A percentile compares a stretch with the other conserved stretches of the same genome.
Evolutionary conservation across 2,329 filamentous ascomycete species (phyloP).

Genomic region (Fusarium sp.): DNA sequence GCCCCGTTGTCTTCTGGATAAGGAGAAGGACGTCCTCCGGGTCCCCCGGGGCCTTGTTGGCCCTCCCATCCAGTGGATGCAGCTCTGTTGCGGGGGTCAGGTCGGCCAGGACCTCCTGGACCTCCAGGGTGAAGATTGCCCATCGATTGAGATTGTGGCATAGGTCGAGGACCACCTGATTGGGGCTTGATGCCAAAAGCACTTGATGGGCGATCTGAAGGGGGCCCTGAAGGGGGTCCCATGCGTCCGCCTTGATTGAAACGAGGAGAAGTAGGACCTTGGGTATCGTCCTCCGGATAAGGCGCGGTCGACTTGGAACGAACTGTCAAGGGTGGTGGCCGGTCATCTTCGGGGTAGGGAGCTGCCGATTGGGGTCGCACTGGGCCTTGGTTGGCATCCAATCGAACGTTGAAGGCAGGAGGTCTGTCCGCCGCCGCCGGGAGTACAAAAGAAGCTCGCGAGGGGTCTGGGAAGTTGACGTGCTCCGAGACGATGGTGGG

Average conservation of each 20-base stretch:
- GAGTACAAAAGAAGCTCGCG: constrained; percentile 53
- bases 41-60: constrained; percentile 38
- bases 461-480: constrained; percentile 61
- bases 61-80: constrained; percentile 59
- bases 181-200: constrained; percentile 67
- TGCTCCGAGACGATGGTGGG: constrained; percentile 55
- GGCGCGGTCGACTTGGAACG: constrained; percentile 67
- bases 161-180: constrained; percentile 48
- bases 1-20: constrained; percentile 42
- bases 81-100: constrained; percentile 57
- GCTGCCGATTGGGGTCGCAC: constrained; percentile 66
- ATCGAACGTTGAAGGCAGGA: constrained; percentile 64
- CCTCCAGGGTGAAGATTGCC: constrained; percentile 59
- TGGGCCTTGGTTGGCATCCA: constrained; percentile 52
- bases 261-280: constrained; percentile 51
- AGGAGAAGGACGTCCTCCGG: constrained; percentile 41
- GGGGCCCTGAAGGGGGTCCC: constrained; percentile 59
- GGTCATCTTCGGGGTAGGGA: constrained; percentile 78
- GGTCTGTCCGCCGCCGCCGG: constrained; percentile 51
- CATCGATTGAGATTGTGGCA: constrained; percentile 59
- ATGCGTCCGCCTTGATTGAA: constrained; percentile 62
- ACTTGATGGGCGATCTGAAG: constrained; percentile 62
- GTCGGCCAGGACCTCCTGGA: constrained; percentile 49
- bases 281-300: constrained; percentile 73
- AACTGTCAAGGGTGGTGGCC: constrained; percentile 61